A percentile compares a stretch with the other conserved stretches of the same genome.
These are phyloP conservation scores for Conidiobolus incongruus DNA, from an alignment of 371 early-diverging fungal genomes.

Conservation along the genomic window DNA sequence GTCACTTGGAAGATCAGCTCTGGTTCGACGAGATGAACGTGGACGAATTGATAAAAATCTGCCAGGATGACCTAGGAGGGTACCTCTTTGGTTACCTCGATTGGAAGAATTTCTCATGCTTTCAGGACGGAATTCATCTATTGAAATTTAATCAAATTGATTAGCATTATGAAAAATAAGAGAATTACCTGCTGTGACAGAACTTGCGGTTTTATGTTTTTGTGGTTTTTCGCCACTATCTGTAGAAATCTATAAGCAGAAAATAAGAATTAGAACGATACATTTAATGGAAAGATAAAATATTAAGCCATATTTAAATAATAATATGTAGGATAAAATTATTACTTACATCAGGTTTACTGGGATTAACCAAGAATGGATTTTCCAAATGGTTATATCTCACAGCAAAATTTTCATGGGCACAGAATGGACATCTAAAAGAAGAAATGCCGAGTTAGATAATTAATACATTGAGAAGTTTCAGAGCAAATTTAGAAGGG, in stretches of 20 bases:
- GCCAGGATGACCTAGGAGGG: not conserved
- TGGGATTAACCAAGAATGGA: not conserved
- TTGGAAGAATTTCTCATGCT: not conserved
- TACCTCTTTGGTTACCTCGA: not conserved
- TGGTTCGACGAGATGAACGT: slow-evolving; percentile 9
- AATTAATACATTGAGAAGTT: too few relatives aligned
- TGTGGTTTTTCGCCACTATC: not conserved
- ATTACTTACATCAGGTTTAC: slow-evolving; percentile 1
- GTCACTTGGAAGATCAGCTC: slow-evolving; percentile 20
- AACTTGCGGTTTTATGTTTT: slow-evolving; percentile 1
- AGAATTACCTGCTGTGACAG: slow-evolving; percentile 31
- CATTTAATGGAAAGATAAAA: too few relatives aligned
- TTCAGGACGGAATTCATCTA: slow-evolving; percentile 7
- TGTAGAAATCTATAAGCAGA: too few relatives aligned
- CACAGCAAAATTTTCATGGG: slow-evolving; percentile 63
- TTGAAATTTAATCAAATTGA: slow-evolving; percentile 16
- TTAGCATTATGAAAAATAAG: slow-evolving; percentile 25
- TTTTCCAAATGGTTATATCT: slow-evolving; percentile 19
- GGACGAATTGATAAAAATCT: slow-evolving; percentile 3
- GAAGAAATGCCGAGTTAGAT: slow-evolving; percentile 13
- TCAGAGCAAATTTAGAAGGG: too few relatives aligned
- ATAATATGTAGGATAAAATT: too few relatives aligned
- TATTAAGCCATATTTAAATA: too few relatives aligned
- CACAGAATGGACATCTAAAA: slow-evolving; percentile 74
- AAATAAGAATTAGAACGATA: too few relatives aligned